Base-by-base conservation (phyloP, 2,329 filamentous ascomycete species). In the Coleophoma crateriformis region DNA sequence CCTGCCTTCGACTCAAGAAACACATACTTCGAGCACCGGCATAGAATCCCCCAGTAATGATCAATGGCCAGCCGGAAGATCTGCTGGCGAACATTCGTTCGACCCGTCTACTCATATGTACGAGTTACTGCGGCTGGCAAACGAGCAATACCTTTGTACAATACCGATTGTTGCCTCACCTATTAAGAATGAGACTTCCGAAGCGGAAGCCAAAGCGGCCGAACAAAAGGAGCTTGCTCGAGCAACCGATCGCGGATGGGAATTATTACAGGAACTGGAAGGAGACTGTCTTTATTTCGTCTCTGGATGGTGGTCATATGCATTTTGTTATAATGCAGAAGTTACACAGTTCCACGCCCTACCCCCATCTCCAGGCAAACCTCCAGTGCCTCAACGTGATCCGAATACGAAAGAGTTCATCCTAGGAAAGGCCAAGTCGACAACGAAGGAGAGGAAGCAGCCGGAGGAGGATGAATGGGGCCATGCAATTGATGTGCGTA, bases 281-380 rank as follows among this genome's bases (percentile, higher is more conserved):
- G 84, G 79, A 1, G 77, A 78, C 47, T 89, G 85, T 67, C 75
- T 88, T 57, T 88, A 87, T 65, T 88, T 82, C 65, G 71, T 85
- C 20, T 82, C 78, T 12, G 85, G 84, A 2, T 89, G 85, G 85
- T 89, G 85, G 85, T 85, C 81, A 49, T 89, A 89, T 64, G 81
- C 80, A 33, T 88, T 88, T 65, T 89, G 85, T 68, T 87, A 88
- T 68, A 83, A 83, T 61, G 72, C 79, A 40, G 77, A 85, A 56
- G 79, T 89, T 50, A 84, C 79, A 64, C 85, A 89, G 64, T 89
- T 88, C 66, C 85, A 88, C 66, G 82, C 82, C 54, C 69, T 87
- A 47, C 76, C 84, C 6, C 78, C 81, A 0, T 76, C 79, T 15
- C 75, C 77, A 15, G 81, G 81, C 2, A 74, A 81, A 15, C 79